Base-by-base conservation (phyloP, 768 basidiomycete species). In the Hericium erinaceus region DNA sequence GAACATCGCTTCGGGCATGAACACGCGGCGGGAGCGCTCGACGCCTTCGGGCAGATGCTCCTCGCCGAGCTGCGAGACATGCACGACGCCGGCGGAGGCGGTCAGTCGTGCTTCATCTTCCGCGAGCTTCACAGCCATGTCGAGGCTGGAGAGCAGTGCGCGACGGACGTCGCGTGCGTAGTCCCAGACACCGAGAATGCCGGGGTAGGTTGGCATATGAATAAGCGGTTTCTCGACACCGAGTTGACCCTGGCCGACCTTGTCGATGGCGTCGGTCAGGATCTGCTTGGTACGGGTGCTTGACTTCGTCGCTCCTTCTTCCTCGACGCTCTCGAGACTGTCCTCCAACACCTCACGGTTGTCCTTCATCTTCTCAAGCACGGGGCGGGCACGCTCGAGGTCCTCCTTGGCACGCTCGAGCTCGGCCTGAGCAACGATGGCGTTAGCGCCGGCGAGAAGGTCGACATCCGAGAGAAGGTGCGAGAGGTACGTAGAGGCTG, bases 1-100 rank as follows among this genome's bases (percentile, higher is more conserved):
- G 77, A 98, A 99, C 97, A 99, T 98, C 13, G 92, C 95, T 68
- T 95, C 89, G n/a, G 95, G 92, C 75, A 91, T 84, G 77, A 99
- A 99, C 12, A 95, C 83, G 26, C 92, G 79, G 57, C 83, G 79
- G 52, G 82, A 83, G 41, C 91, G 78, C 68, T 93, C 92, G 22
- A 92, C 91, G 57, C 85, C 87, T 53, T 79, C 78, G 1, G 89
- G 89, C 15, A 99, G 80, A 71, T 90, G 82, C 57, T 75, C 74
- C 58, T 95, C 87, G 18, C 83, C 93, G 18, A 97, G 74, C 16
- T 77, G 72, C 41, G 76, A 74, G 60, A 97, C 81, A 61, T 77
- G 77, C 38, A 80, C 72, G 22, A 98, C 88, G 46, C 87, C 84
- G 7, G 70, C 67, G 4, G 75, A 76, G 1, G 93, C 87, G 58